Percentiles rank a stretch among this genome's conserved stretches.
These are phyloP conservation scores for Phylloboletellus chloephorus DNA, from an alignment of 1,284 basidiomycete genomes.

Conservation along the genomic window DNA sequence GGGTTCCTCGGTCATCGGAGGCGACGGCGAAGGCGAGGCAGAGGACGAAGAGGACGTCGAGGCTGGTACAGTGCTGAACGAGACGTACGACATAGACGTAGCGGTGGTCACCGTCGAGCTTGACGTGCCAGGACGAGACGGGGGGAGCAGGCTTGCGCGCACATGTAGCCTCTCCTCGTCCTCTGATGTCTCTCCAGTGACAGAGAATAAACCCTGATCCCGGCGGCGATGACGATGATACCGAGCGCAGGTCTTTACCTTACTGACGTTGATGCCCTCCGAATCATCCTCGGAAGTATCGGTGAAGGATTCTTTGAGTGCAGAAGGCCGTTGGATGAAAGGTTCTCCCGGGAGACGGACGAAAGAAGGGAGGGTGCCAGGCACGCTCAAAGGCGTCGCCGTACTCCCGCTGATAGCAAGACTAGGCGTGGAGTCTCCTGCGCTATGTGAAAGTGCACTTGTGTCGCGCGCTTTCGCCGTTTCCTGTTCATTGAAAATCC, in stretches of 20 bases:
- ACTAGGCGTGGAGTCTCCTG: constrained; percentile 25
- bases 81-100: constrained; percentile 22
- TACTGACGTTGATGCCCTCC: constrained; percentile 2
- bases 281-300: constrained; percentile 21
- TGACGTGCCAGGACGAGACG: constrained; percentile 21
- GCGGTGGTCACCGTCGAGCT: constrained; percentile 20
- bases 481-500: constrained; percentile 15
- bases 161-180: constrained; percentile 12
- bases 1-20: neutral
- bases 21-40: constrained; percentile 14
- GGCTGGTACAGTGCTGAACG: constrained; percentile 21
- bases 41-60: constrained; percentile 15
- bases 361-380: constrained; percentile 5
- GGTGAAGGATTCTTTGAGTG: constrained; percentile 19
- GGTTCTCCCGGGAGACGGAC: constrained; percentile 3
- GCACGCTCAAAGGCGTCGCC: constrained; percentile 13
- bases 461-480: neutral
- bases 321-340: constrained; percentile 18
- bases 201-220: no score
- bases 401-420: constrained; percentile 20
- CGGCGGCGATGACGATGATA: neutral
- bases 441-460: constrained; percentile 1
- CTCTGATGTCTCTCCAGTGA: neutral
- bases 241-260: neutral
- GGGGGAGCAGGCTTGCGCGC: neutral